A percentile compares a stretch with the other conserved stretches of the same genome.
Conservation (phyloP, 2,329 filamentous ascomycete species). For the Colletotrichum sp. region DNA sequence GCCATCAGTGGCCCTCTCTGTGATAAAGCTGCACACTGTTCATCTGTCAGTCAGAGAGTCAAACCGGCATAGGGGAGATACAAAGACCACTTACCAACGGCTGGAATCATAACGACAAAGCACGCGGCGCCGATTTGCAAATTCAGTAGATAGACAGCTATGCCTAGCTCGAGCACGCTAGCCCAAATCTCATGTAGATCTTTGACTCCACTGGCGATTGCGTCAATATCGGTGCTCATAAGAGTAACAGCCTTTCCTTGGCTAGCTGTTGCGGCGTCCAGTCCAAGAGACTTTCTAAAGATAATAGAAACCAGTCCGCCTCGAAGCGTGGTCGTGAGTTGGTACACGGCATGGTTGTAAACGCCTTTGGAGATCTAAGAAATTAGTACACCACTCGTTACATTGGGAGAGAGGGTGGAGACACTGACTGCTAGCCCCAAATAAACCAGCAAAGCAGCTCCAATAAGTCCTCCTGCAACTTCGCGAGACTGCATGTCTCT, state of each 20-base stretch:
- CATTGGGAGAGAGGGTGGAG: not conserved
- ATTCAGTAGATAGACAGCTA: slow-evolving; percentile 22
- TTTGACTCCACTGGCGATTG: slow-evolving; percentile 16
- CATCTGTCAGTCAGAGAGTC: not conserved
- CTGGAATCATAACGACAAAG: slow-evolving; percentile 42
- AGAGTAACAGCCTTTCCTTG: slow-evolving; percentile 19
- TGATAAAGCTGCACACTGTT: not conserved
- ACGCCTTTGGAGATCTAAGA: slow-evolving; percentile 1
- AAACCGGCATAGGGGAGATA: too few relatives aligned
- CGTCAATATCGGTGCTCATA: slow-evolving; percentile 22
- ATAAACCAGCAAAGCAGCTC: slow-evolving; percentile 24
- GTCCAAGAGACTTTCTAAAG: slow-evolving; percentile 22
- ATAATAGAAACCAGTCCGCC: slow-evolving; percentile 23
- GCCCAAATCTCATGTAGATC: slow-evolving; percentile 25
- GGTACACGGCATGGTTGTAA: slow-evolving; percentile 23
- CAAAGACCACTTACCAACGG: slow-evolving; percentile 28
- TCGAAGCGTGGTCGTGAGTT: slow-evolving; percentile 26
- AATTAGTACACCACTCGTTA: not conserved
- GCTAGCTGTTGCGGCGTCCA: slow-evolving; percentile 8
- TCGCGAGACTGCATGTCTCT: not conserved
- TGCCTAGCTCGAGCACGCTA: slow-evolving; percentile 20
- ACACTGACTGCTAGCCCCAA: slow-evolving; percentile 21
- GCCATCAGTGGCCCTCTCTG: not conserved
- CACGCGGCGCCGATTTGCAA: slow-evolving; percentile 23
- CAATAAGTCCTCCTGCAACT: slow-evolving; percentile 2